These are phyloP conservation scores for Mollisiaceae sp. DNA, from an alignment of 2,329 filamentous ascomycete genomes.

Conservation along the genomic window DNA sequence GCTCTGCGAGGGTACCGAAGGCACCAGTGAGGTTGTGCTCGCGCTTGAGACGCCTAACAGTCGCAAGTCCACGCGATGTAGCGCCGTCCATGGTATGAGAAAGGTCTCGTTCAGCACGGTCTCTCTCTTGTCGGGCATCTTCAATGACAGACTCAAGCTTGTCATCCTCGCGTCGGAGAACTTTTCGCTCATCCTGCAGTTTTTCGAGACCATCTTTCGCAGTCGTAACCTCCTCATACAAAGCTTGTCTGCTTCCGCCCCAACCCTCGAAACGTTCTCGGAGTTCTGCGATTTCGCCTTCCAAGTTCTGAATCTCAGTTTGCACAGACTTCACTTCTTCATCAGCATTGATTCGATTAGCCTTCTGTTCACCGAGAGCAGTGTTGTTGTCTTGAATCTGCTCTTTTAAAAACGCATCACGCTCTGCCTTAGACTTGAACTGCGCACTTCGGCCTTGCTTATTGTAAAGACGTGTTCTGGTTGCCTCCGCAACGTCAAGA, in stretches of 20 bases:
- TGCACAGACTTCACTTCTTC: constrained; percentile 81
- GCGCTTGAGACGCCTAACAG: constrained; percentile 80
- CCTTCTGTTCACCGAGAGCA: constrained; percentile 79
- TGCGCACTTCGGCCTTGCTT: constrained; percentile 90
- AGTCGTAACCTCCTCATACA: constrained; percentile 75
- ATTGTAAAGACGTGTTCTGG: constrained; percentile 79
- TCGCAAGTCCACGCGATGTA: constrained; percentile 85
- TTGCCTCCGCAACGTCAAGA: constrained; percentile 76
- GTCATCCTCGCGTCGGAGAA: constrained; percentile 87
- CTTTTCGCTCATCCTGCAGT: constrained; percentile 84
- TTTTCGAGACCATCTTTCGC: constrained; percentile 81
- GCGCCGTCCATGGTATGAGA: constrained; percentile 88
- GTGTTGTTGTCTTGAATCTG: constrained; percentile 82
- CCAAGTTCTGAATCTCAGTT: constrained; percentile 71
- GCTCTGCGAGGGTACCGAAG: constrained; percentile 89
- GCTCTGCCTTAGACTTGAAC: constrained; percentile 86
- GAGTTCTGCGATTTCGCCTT: constrained; percentile 73
- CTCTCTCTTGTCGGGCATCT: constrained; percentile 77
- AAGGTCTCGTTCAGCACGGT: constrained; percentile 77
- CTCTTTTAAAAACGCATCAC: constrained; percentile 80
- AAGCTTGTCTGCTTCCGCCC: constrained; percentile 72
- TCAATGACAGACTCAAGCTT: constrained; percentile 79
- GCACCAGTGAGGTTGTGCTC: constrained; percentile 83
- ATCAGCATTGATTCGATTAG: constrained; percentile 80
- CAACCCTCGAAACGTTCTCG: constrained; percentile 79